Evolutionary conservation across 768 basidiomycete species (phyloP), one percentile per base, ranked within the genome.

Genomic region (Psilocybe tampanensis): DNA sequence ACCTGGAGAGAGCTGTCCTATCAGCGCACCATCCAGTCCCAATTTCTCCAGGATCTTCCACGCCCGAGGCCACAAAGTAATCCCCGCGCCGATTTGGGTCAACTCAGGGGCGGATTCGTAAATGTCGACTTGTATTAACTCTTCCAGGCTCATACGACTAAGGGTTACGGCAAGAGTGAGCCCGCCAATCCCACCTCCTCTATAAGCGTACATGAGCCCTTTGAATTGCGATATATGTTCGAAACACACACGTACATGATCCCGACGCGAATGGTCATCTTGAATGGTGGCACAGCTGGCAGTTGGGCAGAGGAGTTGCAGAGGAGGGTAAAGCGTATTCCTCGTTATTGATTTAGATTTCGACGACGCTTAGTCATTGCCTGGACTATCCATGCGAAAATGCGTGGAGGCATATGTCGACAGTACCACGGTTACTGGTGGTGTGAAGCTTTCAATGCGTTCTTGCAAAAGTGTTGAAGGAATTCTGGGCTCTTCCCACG

Each of bases 81-180:
- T 61, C 18, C 78, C 78, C 1, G 76, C 76, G 13, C 77, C 78
- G 21, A 74, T 42, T 56, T 77, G 73, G 17, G 68, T 65, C 51
- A 76, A 66, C 36, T 71, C 52, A 36, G 63, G 64, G 26, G 76
- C 69, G 8, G 78, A 72, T 61, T 79, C 77, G 42, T 76, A 79
- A 15, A 79, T 61, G 55, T 78, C 72, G 9, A 79, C 66, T 18
- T 64, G 60, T 24, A 68, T 53, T 11, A 51, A n/a, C 17, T 63
- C 52, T 21, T 70, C 62, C 17, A 74, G 64, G 32, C 71, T 66
- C 0, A 70, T 56, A 6, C 58, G 60, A 23, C 61, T 62, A 12
- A 69, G 58, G 17, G 68, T 60, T 4, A 67, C 61, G 3, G 69
- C 69, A 15, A 69, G 55, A 7, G 66, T 65, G 50, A 72, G 58